Percentiles rank a stretch among this genome's conserved stretches.
Conservation (phyloP, 441 rosid genomes). For the Pelargonium citronellum region DNA sequence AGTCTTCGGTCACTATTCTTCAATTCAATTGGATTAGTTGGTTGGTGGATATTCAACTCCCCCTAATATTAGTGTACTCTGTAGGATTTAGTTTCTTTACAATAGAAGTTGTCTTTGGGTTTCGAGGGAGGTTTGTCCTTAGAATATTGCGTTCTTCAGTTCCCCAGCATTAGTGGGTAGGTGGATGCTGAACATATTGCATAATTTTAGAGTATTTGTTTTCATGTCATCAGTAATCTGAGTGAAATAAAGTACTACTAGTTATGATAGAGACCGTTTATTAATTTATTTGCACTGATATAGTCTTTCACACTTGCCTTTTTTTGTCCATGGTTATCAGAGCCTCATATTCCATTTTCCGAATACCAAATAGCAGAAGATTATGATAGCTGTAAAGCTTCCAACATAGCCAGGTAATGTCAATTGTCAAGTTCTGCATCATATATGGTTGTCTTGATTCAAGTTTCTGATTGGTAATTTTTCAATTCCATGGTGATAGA, state of each 20-base stretch:
- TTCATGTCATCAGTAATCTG: background rate
- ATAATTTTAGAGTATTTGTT: background rate
- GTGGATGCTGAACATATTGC: background rate
- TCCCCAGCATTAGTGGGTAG: background rate
- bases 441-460: background rate
- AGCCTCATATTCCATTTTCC: conserved; percentile 16
- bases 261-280: background rate
- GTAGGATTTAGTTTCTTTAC: background rate
- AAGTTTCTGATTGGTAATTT: conserved; percentile 11
- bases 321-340: conserved; percentile 28
- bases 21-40: background rate
- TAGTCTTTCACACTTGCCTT: conserved; percentile 10
- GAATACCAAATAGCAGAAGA: conserved; percentile 31
- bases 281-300: conserved; percentile 2
- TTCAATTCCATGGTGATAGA: conserved; percentile 27
- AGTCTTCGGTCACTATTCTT: too few species aligned
- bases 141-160: background rate
- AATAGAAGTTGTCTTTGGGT: too few species aligned
- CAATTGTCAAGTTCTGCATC: conserved; percentile 17
- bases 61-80: background rate
- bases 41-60: background rate
- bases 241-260: background rate
- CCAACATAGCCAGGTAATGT: conserved; percentile 29
- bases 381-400: conserved; percentile 28
- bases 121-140: background rate